These are phyloP conservation scores for Cladophialophora chaetospira DNA, from an alignment of 2,329 filamentous ascomycete genomes.

Conservation along the genomic window DNA sequence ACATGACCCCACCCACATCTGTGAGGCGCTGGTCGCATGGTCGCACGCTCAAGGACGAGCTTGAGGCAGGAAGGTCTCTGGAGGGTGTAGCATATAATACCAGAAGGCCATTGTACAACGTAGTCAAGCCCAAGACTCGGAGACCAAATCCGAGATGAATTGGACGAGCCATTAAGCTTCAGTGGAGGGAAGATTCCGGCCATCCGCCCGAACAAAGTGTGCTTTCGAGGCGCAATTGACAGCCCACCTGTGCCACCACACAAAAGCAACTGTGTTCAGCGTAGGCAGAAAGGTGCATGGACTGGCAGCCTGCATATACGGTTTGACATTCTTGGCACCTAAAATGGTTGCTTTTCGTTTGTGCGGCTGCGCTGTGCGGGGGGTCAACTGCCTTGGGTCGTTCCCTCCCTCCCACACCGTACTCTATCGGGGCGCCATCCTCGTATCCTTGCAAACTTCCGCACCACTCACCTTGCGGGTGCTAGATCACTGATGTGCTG, in stretches of 20 bases:
- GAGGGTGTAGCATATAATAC: background rate
- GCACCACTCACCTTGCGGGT: background rate
- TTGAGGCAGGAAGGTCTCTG: too few relatives aligned
- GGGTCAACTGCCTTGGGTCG: background rate
- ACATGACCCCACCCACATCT: too few relatives aligned
- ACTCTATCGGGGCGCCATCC: background rate
- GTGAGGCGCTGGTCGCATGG: too few relatives aligned
- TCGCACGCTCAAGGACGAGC: too few relatives aligned
- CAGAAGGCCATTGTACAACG: background rate
- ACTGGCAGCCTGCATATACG: background rate
- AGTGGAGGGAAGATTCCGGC: slow-evolving; percentile 10
- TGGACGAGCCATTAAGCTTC: slow-evolving; percentile 20
- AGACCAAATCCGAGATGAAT: slow-evolving; percentile 20
- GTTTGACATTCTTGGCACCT: background rate
- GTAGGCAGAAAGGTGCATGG: slow-evolving; percentile 1
- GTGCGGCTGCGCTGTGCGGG: background rate
- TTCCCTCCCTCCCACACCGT: background rate
- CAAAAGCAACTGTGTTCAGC: background rate
- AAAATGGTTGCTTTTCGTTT: background rate
- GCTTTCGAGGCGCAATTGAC: background rate
- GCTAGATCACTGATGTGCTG: background rate
- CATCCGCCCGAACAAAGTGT: slow-evolving; percentile 12
- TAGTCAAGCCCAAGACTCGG: background rate
- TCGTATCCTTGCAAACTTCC: background rate
- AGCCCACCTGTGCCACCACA: background rate